Evolutionary conservation across 257 asterid species (phyloP), one percentile per base, ranked within the genome.

Genomic region (Craterostigma plantagineum): DNA sequence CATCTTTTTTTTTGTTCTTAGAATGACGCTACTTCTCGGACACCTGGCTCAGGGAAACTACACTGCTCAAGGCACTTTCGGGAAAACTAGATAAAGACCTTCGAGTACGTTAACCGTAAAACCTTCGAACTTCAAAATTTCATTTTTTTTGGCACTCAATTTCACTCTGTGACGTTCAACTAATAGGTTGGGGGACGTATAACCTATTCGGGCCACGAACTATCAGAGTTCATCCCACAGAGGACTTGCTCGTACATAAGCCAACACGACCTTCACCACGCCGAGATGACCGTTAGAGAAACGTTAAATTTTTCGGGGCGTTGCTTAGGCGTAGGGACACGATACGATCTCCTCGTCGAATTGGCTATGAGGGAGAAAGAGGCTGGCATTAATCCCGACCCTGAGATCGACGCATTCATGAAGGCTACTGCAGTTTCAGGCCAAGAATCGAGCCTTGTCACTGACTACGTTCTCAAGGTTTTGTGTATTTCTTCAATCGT

Each of bases 1-100:
- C 27, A 43, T 27, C 43, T 38, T 33, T 41, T 36, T n/a, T n/a
- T n/a, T n/a, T n/a, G n/a, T n/a, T n/a, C 42, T 33, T 36, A 64
- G 70, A 56, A 54, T 78, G 92, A 67, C 97, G n/a, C 71, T 86
- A 44, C 92, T 86, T 63, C 93, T 86, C 30, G 97, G 97, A 35
- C 97, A 47, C 97, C 97, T 8, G 73, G 94, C 3, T 45, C 94
- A 4, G 97, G 97, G 48, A 86, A 62, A 86, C 97, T 17, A 66
- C 71, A 16, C 51, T 81, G 54, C 63, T 86, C 18, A 78, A 78
- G 60, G 79, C 94, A 56, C 93, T 86, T 47, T 77, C 94, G 9
- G 97, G 80, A 36, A 73, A 52, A 45, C 67, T 63, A 53, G 97
- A 81, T 39, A 60, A 67, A 54, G 78, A 81, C 50, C 69, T 70